A percentile compares a stretch with the other conserved stretches of the same genome.
Conservation (phyloP, 768 basidiomycete genomes). For the Russula earlei region DNA sequence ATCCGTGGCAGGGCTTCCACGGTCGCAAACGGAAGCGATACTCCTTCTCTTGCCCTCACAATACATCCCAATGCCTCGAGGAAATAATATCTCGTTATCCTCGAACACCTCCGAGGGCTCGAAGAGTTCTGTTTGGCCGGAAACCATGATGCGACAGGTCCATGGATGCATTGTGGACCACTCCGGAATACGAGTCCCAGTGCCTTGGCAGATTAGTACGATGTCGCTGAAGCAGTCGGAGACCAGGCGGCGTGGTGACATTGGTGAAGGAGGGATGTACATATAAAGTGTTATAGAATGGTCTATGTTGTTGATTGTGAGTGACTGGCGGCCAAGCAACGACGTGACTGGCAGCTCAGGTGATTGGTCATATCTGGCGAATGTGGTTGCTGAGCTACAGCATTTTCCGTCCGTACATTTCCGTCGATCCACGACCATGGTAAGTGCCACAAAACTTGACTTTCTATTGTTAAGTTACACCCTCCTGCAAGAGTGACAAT, state of each 20-base stretch:
- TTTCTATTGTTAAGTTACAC: not conserved
- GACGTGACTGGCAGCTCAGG: not conserved
- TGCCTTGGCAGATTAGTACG: slow-evolving; percentile 5
- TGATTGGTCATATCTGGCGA: slow-evolving; percentile 1
- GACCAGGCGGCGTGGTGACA: slow-evolving; percentile 6
- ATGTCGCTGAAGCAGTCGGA: not conserved
- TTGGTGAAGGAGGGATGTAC: slow-evolving; percentile 22
- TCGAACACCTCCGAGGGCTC: not conserved
- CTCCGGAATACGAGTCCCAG: not conserved
- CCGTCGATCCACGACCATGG: slow-evolving; percentile 7
- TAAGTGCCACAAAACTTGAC: not conserved
- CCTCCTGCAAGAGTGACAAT: slow-evolving; percentile 38
- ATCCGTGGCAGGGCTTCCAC: slow-evolving; percentile 14
- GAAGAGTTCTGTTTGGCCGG: slow-evolving; percentile 4
- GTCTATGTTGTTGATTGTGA: not conserved
- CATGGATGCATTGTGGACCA: slow-evolving; percentile 5
- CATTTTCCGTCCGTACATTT: not conserved
- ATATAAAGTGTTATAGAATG: slow-evolving; percentile 9
- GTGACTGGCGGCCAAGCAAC: not conserved
- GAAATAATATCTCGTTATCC: not conserved
- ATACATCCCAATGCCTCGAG: slow-evolving; percentile 1
- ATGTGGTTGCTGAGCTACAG: not conserved
- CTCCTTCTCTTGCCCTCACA: slow-evolving; percentile 20
- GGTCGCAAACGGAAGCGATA: slow-evolving; percentile 9
- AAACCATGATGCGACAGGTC: slow-evolving; percentile 3